phyloP scores from a whole-genome alignment of 1,139 yeast species.

The Yamadazyma dendronema region DNA sequence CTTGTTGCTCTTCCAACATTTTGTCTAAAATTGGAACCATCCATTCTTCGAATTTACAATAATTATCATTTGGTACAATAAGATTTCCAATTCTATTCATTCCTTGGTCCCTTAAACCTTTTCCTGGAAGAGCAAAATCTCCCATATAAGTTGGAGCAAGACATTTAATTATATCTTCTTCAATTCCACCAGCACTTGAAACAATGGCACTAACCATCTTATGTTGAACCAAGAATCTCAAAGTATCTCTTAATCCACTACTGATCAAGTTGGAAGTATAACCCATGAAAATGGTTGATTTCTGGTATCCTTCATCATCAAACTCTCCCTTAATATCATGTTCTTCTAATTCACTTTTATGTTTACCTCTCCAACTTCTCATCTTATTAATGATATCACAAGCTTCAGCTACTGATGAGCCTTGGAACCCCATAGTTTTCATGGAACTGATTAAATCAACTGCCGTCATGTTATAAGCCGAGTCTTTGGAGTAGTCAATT shows the following conservation, averaged over 20 bases:
- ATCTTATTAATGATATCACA: constrained; percentile 88
- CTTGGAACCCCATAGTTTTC: constrained; percentile 98
- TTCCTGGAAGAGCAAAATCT: constrained; percentile 80
- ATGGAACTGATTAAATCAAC: constrained; percentile 74
- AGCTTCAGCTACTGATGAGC: constrained; percentile 78
- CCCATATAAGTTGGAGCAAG: constrained; percentile 95
- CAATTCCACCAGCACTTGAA: constrained; percentile 96
- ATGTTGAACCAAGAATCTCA: constrained; percentile 85
- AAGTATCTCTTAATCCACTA: constrained; percentile 88
- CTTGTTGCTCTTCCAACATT: constrained; percentile 87
- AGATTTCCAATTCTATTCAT: constrained; percentile 96
- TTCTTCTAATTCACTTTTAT: constrained; percentile 60
- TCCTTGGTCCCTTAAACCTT: constrained; percentile 85
- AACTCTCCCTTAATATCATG: constrained; percentile 70
- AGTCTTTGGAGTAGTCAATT: constrained; percentile 78
- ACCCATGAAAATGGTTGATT: constrained; percentile 89
- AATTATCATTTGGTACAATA: constrained; percentile 95
- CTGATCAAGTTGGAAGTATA: constrained; percentile 96
- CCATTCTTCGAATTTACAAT: constrained; percentile 98
- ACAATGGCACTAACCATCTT: constrained; percentile 94
- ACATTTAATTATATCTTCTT: constrained; percentile 94
- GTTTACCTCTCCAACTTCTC: constrained; percentile 90
- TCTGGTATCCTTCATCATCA: constrained; percentile 79
- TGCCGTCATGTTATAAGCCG: constrained; percentile 71
- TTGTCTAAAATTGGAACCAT: constrained; percentile 87